Conservation (phyloP, 495 filamentous ascomycete species). For the Hypoxylon fuscum region DNA sequence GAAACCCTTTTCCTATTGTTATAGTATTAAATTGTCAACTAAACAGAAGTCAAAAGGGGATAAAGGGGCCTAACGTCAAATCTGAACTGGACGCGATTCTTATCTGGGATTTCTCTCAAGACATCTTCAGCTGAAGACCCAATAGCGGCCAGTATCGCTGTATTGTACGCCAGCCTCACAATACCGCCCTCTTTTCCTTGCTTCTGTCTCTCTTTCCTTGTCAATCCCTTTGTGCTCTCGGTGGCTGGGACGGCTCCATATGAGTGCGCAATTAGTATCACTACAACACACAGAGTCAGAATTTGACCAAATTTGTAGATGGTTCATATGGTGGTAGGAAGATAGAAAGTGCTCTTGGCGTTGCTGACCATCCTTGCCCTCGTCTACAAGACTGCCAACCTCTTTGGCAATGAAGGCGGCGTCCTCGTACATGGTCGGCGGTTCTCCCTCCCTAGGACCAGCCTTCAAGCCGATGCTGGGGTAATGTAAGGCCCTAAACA, state of each 20-base stretch:
- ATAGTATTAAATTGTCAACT: not conserved
- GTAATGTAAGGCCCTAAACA: slow-evolving; percentile 33
- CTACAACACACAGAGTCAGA: slow-evolving; percentile 1
- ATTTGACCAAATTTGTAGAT: too few species aligned
- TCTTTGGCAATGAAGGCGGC: slow-evolving; percentile 42
- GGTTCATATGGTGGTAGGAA: not conserved
- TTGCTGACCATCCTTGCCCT: slow-evolving; percentile 45
- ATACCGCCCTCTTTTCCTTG: slow-evolving; percentile 53
- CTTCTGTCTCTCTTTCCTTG: slow-evolving; percentile 49
- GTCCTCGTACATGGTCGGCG: slow-evolving; percentile 41
- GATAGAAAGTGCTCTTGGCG: not conserved
- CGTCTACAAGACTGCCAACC: slow-evolving; percentile 38
- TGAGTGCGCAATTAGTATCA: slow-evolving; percentile 48
- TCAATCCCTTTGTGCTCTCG: slow-evolving; percentile 50
- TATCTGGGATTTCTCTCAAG: slow-evolving; percentile 9
- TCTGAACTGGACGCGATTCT: slow-evolving; percentile 4
- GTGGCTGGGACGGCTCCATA: slow-evolving; percentile 49
- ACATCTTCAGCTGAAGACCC: slow-evolving; percentile 20
- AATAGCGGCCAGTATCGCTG: slow-evolving; percentile 28
- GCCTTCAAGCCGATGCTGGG: slow-evolving; percentile 28
- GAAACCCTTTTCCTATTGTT: slow-evolving; percentile 40
- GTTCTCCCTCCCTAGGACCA: slow-evolving; percentile 3
- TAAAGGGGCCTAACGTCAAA: slow-evolving; percentile 33
- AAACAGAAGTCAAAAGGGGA: not conserved
- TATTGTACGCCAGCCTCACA: slow-evolving; percentile 52